Conservation (phyloP, 2,329 filamentous ascomycete genomes). For the Sporothrix brasiliensis region DNA sequence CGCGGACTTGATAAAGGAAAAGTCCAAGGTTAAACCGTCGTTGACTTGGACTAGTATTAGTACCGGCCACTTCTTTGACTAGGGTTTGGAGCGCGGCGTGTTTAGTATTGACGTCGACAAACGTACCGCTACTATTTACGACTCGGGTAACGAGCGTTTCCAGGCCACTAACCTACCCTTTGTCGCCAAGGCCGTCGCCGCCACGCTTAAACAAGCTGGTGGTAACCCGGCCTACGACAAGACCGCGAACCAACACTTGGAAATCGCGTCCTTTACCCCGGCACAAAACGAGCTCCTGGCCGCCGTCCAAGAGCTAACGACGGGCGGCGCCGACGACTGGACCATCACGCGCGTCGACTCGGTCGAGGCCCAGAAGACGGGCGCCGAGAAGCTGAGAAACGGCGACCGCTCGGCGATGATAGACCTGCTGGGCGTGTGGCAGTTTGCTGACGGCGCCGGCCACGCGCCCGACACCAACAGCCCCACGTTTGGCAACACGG, state of each 20-base stretch:
- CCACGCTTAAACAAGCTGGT: conserved; percentile 38
- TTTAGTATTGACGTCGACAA: conserved; percentile 52
- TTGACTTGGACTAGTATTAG: conserved; percentile 41
- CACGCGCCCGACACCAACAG: conserved; percentile 36
- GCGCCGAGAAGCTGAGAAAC: conserved; percentile 47
- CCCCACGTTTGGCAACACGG: conserved; percentile 37
- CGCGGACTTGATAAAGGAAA: conserved; percentile 32
- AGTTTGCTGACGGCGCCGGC: conserved; percentile 46
- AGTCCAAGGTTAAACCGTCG: conserved; percentile 27
- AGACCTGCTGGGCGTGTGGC: conserved; percentile 40
- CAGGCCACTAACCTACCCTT: conserved; percentile 38
- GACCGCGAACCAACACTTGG: conserved; percentile 54
- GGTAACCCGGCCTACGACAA: conserved; percentile 37
- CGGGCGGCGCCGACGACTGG: conserved; percentile 47
- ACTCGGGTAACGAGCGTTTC: conserved; percentile 39
- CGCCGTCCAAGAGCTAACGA: conserved; percentile 55
- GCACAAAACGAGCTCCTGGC: conserved; percentile 61
- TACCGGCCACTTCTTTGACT: conserved; percentile 42
- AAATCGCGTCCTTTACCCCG: conserved; percentile 59
- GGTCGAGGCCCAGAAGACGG: conserved; percentile 44
- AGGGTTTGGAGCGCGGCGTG: conserved; percentile 53
- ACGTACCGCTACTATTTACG: conserved; percentile 47
- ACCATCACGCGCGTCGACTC: conserved; percentile 47
- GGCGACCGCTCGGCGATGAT: conserved; percentile 45
- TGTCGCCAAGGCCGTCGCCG: conserved; percentile 40